A percentile compares a stretch with the other conserved stretches of the same genome.
Conservation (phyloP, 305 asterid genomes). For the Fraxinus sp. region DNA sequence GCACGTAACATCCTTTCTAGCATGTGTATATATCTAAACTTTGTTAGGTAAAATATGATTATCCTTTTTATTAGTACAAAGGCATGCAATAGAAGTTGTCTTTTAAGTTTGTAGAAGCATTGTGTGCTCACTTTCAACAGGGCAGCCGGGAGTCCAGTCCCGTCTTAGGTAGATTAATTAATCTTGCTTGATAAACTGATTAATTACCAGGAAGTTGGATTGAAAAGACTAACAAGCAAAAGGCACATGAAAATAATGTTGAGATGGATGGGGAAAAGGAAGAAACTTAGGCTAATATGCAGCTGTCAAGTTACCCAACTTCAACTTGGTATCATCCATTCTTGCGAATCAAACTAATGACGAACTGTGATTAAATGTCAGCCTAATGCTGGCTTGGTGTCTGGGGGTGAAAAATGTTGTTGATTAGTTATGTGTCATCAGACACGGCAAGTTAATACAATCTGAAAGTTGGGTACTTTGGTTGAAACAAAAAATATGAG, state of each 20-base stretch:
- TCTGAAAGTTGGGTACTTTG: background rate
- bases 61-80: too few relatives aligned
- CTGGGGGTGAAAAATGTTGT: background rate
- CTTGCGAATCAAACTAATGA: background rate
- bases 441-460: background rate
- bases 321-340: background rate
- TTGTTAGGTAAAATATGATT: too few relatives aligned
- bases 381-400: background rate
- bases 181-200: background rate
- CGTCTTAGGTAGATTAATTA: too few relatives aligned
- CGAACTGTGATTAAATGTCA: background rate
- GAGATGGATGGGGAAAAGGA: constrained; percentile 92
- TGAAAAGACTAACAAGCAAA: constrained; percentile 71
- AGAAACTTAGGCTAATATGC: constrained; percentile 63
- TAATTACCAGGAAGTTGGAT: constrained; percentile 61
- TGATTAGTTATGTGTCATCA: background rate
- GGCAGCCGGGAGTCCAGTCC: too few relatives aligned
- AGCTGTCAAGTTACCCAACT: background rate
- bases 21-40: too few relatives aligned
- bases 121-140: too few relatives aligned
- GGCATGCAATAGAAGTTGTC: too few relatives aligned
- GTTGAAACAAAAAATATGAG: background rate
- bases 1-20: too few relatives aligned
- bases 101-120: too few relatives aligned
- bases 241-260: constrained; percentile 76